Evolutionary conservation across 805 yeast species (phyloP).

Genomic region (Yamadazyma takamatsuzukensis): DNA sequence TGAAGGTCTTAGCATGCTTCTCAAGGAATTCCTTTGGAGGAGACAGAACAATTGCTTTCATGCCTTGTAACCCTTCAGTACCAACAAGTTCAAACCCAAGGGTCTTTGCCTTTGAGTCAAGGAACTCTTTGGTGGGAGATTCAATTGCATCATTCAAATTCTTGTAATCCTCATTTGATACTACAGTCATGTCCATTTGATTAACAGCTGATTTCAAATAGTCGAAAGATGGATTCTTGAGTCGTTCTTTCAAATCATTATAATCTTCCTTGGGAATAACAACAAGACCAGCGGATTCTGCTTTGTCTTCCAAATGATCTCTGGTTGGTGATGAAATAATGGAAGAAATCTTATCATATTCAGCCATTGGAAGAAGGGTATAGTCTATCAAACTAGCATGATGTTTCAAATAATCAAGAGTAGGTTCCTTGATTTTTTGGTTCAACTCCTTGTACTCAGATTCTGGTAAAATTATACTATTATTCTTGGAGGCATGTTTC

Average conservation of each 20-base stretch:
- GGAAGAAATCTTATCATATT: conserved; percentile 17
- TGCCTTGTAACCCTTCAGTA: not conserved
- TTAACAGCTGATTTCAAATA: conserved; percentile 13
- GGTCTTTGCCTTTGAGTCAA: conserved; percentile 8
- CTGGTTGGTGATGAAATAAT: conserved; percentile 25
- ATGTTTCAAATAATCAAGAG: conserved; percentile 9
- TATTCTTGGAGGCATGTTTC: conserved; percentile 25
- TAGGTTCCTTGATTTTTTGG: conserved; percentile 7
- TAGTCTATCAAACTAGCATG: conserved; percentile 10
- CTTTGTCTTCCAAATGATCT: conserved; percentile 21
- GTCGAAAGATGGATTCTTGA: conserved; percentile 25
- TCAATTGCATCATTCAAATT: conserved; percentile 7
- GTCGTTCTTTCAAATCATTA: conserved; percentile 4
- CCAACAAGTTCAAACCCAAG: conserved; percentile 11
- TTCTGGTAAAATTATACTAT: conserved; percentile 10
- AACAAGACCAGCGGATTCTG: conserved; percentile 11
- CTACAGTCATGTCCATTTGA: conserved; percentile 5
- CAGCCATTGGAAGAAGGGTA: conserved; percentile 11
- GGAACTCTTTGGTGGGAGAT: conserved; percentile 10
- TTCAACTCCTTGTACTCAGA: conserved; percentile 8
- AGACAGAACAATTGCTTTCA: conserved; percentile 7
- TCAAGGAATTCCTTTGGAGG: conserved; percentile 20
- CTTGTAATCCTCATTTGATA: conserved; percentile 9
- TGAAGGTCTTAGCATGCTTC: conserved; percentile 17
- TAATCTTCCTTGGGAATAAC: conserved; percentile 14